Percentiles rank a stretch among this genome's conserved stretches.
These are phyloP conservation scores for Cercospora beticola DNA, from an alignment of 2,329 filamentous ascomycete genomes.

Conservation along the genomic window DNA sequence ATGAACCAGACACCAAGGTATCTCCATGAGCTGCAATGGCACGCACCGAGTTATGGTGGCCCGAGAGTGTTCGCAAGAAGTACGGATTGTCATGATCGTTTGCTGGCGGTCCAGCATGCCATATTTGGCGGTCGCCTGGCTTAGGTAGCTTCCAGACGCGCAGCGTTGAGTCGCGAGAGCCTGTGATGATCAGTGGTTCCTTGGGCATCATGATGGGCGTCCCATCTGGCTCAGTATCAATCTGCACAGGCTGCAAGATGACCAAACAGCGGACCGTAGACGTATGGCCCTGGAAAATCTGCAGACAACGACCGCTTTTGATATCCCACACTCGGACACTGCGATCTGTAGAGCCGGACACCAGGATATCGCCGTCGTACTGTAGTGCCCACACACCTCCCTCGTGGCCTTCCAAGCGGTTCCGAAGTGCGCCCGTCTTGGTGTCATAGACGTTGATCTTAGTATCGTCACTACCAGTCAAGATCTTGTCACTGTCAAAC, in stretches of 20 bases:
- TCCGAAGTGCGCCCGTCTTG: constrained; percentile 81
- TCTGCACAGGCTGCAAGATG: constrained; percentile 82
- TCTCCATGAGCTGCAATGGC: constrained; percentile 94
- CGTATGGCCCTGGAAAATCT: constrained; percentile 96
- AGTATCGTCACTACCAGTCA: constrained; percentile 96
- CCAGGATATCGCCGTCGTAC: constrained; percentile 90
- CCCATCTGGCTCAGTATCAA: constrained; percentile 70
- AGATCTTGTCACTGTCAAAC: constrained; percentile 96
- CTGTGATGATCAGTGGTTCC: constrained; percentile 94
- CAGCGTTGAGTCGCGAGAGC: constrained; percentile 89
- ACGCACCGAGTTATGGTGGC: constrained; percentile 90
- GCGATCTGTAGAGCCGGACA: constrained; percentile 93
- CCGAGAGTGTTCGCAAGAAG: constrained; percentile 81
- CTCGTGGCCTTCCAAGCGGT: constrained; percentile 86
- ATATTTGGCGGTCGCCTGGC: constrained; percentile 72
- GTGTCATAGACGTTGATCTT: constrained; percentile 98
- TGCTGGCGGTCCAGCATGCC: constrained; percentile 72
- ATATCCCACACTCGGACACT: constrained; percentile 99
- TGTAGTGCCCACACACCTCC: constrained; percentile 97
- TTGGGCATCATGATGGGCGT: constrained; percentile 84
- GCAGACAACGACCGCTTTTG: constrained; percentile 84
- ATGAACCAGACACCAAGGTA: constrained; percentile 94
- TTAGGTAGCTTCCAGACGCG: constrained; percentile 92
- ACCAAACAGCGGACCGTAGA: constrained; percentile 95
- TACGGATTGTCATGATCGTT: constrained; percentile 84